These are phyloP conservation scores for Leccinum laetum DNA, from an alignment of 1,284 basidiomycete species.

Conservation along the genomic window DNA sequence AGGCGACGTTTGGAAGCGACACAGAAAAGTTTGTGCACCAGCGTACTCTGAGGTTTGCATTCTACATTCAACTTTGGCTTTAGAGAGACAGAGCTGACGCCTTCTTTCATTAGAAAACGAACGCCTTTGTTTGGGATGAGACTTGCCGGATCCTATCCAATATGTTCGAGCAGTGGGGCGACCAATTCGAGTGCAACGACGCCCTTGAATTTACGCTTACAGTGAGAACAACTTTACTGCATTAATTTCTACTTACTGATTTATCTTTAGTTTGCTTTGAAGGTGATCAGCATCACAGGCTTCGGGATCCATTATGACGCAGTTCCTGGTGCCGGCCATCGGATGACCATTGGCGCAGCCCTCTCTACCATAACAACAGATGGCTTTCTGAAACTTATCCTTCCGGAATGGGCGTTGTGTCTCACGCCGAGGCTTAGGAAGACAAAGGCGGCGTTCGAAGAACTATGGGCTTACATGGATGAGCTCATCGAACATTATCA, in stretches of 20 bases:
- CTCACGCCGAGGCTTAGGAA: neutral
- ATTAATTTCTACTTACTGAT: neutral
- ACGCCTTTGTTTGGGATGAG: neutral
- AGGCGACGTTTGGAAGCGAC: neutral
- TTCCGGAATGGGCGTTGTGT: neutral
- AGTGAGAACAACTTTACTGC: neutral
- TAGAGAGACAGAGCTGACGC: neutral
- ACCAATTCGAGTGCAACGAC: neutral
- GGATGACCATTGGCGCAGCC: neutral
- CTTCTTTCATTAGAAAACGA: neutral
- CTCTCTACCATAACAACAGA: neutral
- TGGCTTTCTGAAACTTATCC: neutral
- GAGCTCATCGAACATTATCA: neutral
- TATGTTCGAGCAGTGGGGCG: neutral
- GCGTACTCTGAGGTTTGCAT: neutral
- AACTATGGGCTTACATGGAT: neutral
- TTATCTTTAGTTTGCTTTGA: neutral
- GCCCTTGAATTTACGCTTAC: neutral
- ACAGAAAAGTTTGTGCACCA: neutral
- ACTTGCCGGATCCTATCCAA: neutral
- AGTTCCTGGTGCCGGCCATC: neutral
- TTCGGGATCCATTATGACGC: neutral
- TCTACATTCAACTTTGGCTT: neutral
- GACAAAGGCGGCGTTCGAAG: neutral
- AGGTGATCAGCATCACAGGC: neutral